Conservation (phyloP, 2,329 filamentous ascomycete genomes). For the Ascomycota sp. region DNA sequence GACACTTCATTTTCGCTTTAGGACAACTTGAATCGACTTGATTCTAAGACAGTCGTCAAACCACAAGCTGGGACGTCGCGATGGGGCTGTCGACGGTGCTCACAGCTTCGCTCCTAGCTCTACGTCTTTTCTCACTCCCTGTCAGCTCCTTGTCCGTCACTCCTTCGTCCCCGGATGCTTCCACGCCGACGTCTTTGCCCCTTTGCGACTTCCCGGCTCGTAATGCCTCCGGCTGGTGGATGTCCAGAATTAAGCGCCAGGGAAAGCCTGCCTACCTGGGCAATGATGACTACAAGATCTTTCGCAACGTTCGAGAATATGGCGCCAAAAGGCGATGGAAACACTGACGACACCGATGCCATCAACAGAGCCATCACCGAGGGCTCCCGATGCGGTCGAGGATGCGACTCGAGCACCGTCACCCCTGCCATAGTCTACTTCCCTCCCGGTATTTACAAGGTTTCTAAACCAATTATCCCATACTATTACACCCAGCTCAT, state of each 20-base stretch:
- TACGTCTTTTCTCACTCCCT: slow-evolving; percentile 18
- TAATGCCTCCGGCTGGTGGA: slow-evolving; percentile 46
- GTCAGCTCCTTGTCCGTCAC: not conserved
- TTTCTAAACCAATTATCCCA: slow-evolving; percentile 60
- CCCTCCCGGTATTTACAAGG: slow-evolving; percentile 66
- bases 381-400: slow-evolving; percentile 11
- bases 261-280: slow-evolving; percentile 41
- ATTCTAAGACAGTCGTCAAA: too few species aligned
- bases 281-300: slow-evolving; percentile 42
- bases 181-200: slow-evolving; percentile 4
- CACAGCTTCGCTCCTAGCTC: slow-evolving; percentile 20
- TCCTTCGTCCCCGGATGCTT: slow-evolving; percentile 1
- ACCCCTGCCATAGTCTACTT: slow-evolving; percentile 82
- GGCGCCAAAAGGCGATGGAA: slow-evolving; percentile 1
- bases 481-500: slow-evolving; percentile 90
- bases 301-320: slow-evolving; percentile 1
- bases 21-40: too few species aligned
- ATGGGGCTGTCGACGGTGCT: slow-evolving; percentile 24
- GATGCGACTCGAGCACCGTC: slow-evolving; percentile 69
- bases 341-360: not conserved
- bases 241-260: slow-evolving; percentile 47
- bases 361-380: slow-evolving; percentile 1
- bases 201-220: slow-evolving; percentile 6
- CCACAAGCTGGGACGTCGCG: too few species aligned
- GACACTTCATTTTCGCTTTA: too few species aligned